phyloP scores from a whole-genome alignment of 352 stramenopile genomes.

The Pythium apleroticum region DNA sequence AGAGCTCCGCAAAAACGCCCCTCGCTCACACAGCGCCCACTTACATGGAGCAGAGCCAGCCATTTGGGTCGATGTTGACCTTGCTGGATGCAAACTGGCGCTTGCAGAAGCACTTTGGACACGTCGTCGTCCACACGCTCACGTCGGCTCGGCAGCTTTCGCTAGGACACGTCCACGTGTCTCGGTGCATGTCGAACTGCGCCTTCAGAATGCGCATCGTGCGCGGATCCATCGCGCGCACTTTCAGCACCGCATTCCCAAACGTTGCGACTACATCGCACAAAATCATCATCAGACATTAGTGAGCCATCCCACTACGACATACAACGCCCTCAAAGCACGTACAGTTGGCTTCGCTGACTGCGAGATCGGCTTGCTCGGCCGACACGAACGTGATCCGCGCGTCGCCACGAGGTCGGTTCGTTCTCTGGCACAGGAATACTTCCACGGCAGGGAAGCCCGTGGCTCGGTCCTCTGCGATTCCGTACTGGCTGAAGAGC shows the following conservation, averaged over 20 bases:
- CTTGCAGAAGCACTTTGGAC: slow-evolving; percentile 41
- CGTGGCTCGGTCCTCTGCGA: slow-evolving; percentile 36
- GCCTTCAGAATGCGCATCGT: slow-evolving; percentile 14
- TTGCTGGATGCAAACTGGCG: slow-evolving; percentile 56
- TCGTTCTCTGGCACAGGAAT: slow-evolving; percentile 15
- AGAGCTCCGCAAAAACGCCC: no score
- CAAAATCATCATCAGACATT: neutral
- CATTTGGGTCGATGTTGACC: slow-evolving; percentile 39
- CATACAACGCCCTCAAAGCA: neutral
- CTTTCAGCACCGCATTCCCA: neutral
- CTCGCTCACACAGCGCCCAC: slow-evolving; percentile 7
- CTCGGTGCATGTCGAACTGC: slow-evolving; percentile 24
- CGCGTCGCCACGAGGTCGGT: slow-evolving; percentile 16
- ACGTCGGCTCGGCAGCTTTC: slow-evolving; percentile 47
- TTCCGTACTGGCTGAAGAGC: slow-evolving; percentile 53
- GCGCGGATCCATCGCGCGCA: slow-evolving; percentile 11
- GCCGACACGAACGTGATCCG: slow-evolving; percentile 9
- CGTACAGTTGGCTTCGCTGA: slow-evolving; percentile 12
- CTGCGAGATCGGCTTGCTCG: slow-evolving; percentile 4
- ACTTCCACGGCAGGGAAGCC: slow-evolving; percentile 24
- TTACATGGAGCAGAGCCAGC: slow-evolving; percentile 76
- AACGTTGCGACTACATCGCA: neutral
- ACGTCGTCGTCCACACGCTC: slow-evolving; percentile 65
- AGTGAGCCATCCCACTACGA: neutral
- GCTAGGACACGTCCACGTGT: slow-evolving; percentile 55